Conservation (phyloP, 139 green algal species). For the Micromonas pusilla region DNA sequence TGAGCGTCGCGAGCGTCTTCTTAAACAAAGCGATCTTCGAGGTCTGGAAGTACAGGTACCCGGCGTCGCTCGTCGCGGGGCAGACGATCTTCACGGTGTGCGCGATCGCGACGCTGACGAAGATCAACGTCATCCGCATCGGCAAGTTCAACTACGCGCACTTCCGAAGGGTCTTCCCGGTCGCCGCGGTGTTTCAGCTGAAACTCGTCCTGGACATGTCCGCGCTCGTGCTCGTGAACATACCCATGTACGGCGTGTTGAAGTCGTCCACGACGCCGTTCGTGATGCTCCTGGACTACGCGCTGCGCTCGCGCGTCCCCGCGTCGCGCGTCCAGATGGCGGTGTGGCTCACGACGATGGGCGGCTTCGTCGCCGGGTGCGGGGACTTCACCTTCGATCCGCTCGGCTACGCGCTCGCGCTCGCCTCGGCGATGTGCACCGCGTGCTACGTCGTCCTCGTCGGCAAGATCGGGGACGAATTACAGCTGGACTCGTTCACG, state of each 20-base stretch:
- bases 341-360: slow-evolving; percentile 41
- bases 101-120: not conserved
- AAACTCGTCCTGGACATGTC: slow-evolving; percentile 52
- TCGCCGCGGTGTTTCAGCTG: slow-evolving; percentile 41
- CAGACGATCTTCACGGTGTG: slow-evolving; percentile 38
- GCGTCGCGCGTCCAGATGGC: slow-evolving; percentile 36
- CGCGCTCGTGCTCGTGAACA: slow-evolving; percentile 42
- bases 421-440: slow-evolving; percentile 39
- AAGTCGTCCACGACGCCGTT: slow-evolving; percentile 47
- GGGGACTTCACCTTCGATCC: slow-evolving; percentile 45
- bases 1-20: slow-evolving; percentile 43
- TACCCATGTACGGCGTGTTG: slow-evolving; percentile 51
- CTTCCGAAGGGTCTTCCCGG: slow-evolving; percentile 23
- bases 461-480: slow-evolving; percentile 47
- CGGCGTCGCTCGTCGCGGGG: slow-evolving; percentile 41
- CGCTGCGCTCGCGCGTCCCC: slow-evolving; percentile 34
- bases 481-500: slow-evolving; percentile 38
- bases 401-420: slow-evolving; percentile 42
- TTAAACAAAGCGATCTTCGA: slow-evolving; percentile 50
- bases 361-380: slow-evolving; percentile 39
- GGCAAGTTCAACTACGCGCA: slow-evolving; percentile 16
- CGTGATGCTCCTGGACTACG: slow-evolving; percentile 44
- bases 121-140: not conserved
- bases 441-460: slow-evolving; percentile 48
- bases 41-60: slow-evolving; percentile 44